These are phyloP conservation scores for Wickerhamiella siamensis DNA, from an alignment of 805 yeast genomes.

Conservation along the genomic window DNA sequence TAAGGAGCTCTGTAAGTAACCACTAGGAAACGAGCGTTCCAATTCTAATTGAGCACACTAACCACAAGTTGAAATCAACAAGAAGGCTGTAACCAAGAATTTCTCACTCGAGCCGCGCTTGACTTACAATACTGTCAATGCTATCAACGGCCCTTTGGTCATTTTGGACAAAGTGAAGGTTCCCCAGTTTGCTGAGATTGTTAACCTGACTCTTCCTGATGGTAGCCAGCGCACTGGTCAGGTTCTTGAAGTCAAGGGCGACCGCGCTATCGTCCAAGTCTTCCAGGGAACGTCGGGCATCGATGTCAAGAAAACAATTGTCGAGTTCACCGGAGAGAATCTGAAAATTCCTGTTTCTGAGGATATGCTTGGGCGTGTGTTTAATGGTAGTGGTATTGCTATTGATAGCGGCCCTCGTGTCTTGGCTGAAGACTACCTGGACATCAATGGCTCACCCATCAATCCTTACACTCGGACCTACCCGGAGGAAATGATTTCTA, in stretches of 20 bases:
- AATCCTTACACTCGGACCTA: constrained; percentile 96
- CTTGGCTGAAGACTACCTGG: constrained; percentile 95
- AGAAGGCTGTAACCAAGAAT: constrained; percentile 82
- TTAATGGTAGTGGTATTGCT: constrained; percentile 98
- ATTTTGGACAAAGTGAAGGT: constrained; percentile 73
- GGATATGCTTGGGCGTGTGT: constrained; percentile 93
- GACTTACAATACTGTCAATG: constrained; percentile 92
- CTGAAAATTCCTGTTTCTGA: constrained; percentile 90
- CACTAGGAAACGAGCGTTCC: no score
- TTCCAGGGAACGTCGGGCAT: constrained; percentile 98
- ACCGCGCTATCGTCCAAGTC: constrained; percentile 95
- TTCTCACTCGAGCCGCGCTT: constrained; percentile 83
- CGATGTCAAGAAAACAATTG: constrained; percentile 94
- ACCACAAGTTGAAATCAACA: constrained; percentile 61
- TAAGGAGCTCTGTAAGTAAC: constrained; percentile 21
- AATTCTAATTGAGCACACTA: not conserved
- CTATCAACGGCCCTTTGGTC: constrained; percentile 97
- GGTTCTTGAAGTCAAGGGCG: constrained; percentile 94
- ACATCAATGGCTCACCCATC: constrained; percentile 97
- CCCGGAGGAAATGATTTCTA: constrained; percentile 99
- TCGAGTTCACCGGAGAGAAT: constrained; percentile 92
- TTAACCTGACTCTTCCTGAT: constrained; percentile 90
- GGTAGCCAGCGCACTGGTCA: constrained; percentile 93
- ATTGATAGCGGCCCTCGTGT: constrained; percentile 97
- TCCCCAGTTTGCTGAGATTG: constrained; percentile 92